These are phyloP conservation scores for Ogataea pilisensis DNA, from an alignment of 805 yeast species.

Conservation along the genomic window DNA sequence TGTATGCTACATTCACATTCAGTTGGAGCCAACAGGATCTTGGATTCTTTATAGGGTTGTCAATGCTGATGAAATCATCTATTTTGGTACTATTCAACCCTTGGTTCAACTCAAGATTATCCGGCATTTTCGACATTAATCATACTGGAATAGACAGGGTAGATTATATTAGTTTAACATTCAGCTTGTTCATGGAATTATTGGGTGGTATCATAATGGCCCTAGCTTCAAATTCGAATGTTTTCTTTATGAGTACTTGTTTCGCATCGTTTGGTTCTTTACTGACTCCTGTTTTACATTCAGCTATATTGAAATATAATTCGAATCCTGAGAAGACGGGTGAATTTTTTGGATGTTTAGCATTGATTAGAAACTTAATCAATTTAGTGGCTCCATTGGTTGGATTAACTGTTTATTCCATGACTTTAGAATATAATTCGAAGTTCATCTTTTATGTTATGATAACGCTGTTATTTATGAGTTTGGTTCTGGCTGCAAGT, in stretches of 20 bases:
- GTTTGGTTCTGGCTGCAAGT: conserved; percentile 1
- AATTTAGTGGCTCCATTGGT: conserved; percentile 47
- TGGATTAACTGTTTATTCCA: conserved; percentile 44
- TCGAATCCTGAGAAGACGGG: conserved; percentile 54
- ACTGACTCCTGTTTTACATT: conserved; percentile 54
- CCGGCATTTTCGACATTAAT: conserved; percentile 31
- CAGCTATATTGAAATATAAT: conserved; percentile 57
- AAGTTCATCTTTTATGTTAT: conserved; percentile 32
- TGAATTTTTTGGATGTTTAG: conserved; percentile 68
- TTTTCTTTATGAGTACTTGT: conserved; percentile 32
- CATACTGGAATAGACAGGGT: conserved; percentile 45
- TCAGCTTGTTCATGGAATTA: conserved; percentile 37
- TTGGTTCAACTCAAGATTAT: conserved; percentile 35
- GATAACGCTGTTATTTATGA: conserved; percentile 2
- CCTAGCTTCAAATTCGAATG: conserved; percentile 25
- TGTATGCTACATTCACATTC: conserved; percentile 52
- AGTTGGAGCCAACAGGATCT: conserved; percentile 51
- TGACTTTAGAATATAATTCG: conserved; percentile 38
- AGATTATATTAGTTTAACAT: conserved; percentile 21
- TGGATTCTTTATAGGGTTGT: conserved; percentile 51
- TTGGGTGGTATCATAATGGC: conserved; percentile 35
- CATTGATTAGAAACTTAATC: conserved; percentile 50
- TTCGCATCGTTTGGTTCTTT: conserved; percentile 47
- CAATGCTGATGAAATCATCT: conserved; percentile 47
- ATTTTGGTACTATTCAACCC: conserved; percentile 53